Evolutionary conservation across 2,329 filamentous ascomycete genomes (phyloP).

Genomic region (Aspergillus eucalypticola): DNA sequence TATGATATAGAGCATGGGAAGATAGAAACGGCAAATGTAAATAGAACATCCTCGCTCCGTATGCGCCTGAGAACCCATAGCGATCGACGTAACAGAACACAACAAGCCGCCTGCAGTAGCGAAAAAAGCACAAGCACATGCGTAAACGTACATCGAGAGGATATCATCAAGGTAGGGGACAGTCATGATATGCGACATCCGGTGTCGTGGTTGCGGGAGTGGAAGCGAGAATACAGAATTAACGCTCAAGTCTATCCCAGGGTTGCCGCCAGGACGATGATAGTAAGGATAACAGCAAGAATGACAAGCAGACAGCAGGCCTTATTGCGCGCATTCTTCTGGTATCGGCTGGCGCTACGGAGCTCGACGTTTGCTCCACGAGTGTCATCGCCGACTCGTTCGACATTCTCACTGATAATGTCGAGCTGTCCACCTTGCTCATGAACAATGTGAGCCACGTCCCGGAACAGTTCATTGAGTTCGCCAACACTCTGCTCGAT

Average conservation of each 20-base stretch:
- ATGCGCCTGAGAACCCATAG: constrained; percentile 18
- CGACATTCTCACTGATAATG: constrained; percentile 84
- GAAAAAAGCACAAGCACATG: constrained; percentile 23
- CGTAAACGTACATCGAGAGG: constrained; percentile 31
- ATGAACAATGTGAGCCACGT: constrained; percentile 95
- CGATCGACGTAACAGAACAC: constrained; percentile 14
- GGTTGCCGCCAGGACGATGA: constrained; percentile 84
- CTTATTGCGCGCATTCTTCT: constrained; percentile 93
- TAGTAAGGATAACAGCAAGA: constrained; percentile 80
- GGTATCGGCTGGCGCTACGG: constrained; percentile 81
- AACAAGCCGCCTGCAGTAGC: constrained; percentile 11
- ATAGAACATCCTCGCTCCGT: constrained; percentile 29
- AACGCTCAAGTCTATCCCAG: constrained; percentile 58
- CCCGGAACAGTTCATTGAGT: constrained; percentile 92
- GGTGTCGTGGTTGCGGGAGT: constrained; percentile 8
- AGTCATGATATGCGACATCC: constrained; percentile 9
- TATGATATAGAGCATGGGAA: constrained; percentile 34
- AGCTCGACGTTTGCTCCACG: constrained; percentile 83
- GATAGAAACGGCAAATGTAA: constrained; percentile 19
- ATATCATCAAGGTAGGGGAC: constrained; percentile 34
- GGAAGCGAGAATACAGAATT: not conserved
- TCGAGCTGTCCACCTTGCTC: constrained; percentile 90
- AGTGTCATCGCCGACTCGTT: constrained; percentile 78
- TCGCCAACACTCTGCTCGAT: constrained; percentile 97
- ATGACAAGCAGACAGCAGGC: constrained; percentile 90